Conservation (phyloP, 805 yeast genomes). For the Clavispora fructus region DNA sequence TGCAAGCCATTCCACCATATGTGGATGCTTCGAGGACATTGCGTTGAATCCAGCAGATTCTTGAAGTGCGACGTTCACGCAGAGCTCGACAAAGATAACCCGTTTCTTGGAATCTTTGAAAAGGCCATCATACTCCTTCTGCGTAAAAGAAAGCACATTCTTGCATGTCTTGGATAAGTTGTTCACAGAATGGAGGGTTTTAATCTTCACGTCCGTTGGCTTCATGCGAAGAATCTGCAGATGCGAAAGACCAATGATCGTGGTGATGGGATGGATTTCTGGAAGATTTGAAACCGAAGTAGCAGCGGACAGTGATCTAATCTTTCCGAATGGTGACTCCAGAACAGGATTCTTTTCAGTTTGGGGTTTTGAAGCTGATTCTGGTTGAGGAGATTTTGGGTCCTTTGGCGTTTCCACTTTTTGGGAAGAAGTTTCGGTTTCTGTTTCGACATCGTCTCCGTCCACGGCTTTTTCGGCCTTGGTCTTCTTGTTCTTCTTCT, state of each 20-base stretch:
- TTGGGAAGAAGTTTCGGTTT: not conserved
- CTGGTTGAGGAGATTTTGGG: constrained; percentile 1
- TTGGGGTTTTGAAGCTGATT: constrained; percentile 18
- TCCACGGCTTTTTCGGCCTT: constrained; percentile 8
- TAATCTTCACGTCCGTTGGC: constrained; percentile 32
- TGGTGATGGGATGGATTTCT: constrained; percentile 27
- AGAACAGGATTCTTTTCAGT: constrained; percentile 17
- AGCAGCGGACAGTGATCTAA: constrained; percentile 10
- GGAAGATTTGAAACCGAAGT: constrained; percentile 16
- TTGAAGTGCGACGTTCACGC: constrained; percentile 30
- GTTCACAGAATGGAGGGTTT: constrained; percentile 30
- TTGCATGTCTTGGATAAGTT: constrained; percentile 25
- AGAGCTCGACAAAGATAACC: constrained; percentile 23
- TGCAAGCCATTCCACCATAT: constrained; percentile 25
- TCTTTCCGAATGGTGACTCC: not conserved
- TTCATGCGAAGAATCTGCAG: constrained; percentile 28
- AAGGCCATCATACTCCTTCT: constrained; percentile 19
- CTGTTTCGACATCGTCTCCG: not conserved
- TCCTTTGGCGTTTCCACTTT: not conserved
- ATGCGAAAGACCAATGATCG: constrained; percentile 34
- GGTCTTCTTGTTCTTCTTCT: constrained; percentile 9
- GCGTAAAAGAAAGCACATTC: constrained; percentile 22
- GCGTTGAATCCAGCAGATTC: constrained; percentile 32
- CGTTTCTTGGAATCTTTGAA: constrained; percentile 18
- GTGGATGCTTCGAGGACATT: constrained; percentile 19